Percentiles rank a stretch among this genome's conserved stretches.
Evolutionary conservation across 768 basidiomycete genomes (phyloP).

Genomic region (Galerina marginata): DNA sequence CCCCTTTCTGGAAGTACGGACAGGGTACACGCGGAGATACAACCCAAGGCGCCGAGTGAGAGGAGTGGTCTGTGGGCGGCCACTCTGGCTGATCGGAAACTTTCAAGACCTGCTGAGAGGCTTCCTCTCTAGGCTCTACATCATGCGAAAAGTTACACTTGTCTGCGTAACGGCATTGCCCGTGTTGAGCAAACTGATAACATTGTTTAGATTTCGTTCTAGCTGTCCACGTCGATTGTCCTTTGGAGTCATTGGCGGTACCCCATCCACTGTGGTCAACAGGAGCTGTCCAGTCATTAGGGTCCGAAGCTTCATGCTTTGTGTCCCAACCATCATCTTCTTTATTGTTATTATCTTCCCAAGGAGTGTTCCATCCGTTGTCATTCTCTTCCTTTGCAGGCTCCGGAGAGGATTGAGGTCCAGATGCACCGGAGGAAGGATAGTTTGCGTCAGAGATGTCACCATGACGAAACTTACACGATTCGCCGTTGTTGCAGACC

Average conservation of each 20-base stretch:
- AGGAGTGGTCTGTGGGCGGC: conserved; percentile 5
- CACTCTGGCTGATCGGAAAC: background rate
- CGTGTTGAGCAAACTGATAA: conserved; percentile 15
- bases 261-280: conserved; percentile 20
- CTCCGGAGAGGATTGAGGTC: conserved; percentile 10
- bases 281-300: conserved; percentile 4
- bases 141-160: conserved; percentile 32
- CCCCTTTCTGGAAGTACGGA: conserved; percentile 9
- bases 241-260: background rate
- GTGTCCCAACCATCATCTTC: background rate
- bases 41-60: conserved; percentile 2
- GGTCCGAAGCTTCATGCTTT: background rate
- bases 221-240: background rate
- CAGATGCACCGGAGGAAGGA: conserved; percentile 12
- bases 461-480: conserved; percentile 31
- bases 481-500: conserved; percentile 23
- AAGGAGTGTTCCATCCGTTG: conserved; percentile 17
- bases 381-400: conserved; percentile 17
- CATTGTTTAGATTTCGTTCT: conserved; percentile 13
- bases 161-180: conserved; percentile 21
- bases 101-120: conserved; percentile 3
- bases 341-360: background rate
- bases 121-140: conserved; percentile 5
- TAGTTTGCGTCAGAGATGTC: background rate
- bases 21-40: background rate